Evolutionary conservation across 805 yeast genomes (phyloP).

Genomic region (Metschnikowia reukaufii): DNA sequence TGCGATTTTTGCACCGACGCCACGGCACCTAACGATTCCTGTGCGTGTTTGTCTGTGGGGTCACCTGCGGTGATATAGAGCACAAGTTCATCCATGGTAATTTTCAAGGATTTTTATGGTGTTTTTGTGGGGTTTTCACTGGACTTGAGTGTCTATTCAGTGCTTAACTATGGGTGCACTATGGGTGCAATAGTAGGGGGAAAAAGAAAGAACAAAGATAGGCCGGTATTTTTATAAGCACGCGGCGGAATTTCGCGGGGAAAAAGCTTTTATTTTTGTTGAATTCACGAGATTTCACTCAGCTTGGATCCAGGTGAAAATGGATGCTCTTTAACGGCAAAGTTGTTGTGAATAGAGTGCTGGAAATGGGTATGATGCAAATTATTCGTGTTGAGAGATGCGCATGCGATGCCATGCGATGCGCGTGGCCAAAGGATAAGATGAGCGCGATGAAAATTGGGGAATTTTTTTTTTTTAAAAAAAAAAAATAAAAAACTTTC

Average conservation of each 20-base stretch:
- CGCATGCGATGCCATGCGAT: slow-evolving; percentile 5
- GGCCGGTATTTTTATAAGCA: no score
- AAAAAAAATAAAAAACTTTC: no score
- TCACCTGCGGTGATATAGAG: slow-evolving; percentile 48
- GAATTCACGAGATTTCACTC: no score
- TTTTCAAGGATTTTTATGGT: neutral
- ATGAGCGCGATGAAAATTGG: no score
- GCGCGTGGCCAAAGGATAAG: no score
- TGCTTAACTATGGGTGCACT: neutral
- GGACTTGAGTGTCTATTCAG: neutral
- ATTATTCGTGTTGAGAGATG: slow-evolving; percentile 3
- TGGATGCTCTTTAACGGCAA: no score
- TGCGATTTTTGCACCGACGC: slow-evolving; percentile 49
- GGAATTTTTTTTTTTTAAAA: no score
- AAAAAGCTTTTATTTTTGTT: no score
- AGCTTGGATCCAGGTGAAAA: no score
- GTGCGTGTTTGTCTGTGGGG: slow-evolving; percentile 45
- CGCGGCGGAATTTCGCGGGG: no score
- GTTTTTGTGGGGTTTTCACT: neutral
- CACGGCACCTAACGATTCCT: slow-evolving; percentile 41
- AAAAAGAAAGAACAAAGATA: no score
- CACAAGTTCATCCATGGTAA: slow-evolving; percentile 49
- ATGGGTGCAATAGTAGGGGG: no score
- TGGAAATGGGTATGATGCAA: slow-evolving; percentile 1
- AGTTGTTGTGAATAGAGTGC: neutral